Base-by-base conservation (phyloP, 768 basidiomycete genomes). In the Lactifluus piperatus region DNA sequence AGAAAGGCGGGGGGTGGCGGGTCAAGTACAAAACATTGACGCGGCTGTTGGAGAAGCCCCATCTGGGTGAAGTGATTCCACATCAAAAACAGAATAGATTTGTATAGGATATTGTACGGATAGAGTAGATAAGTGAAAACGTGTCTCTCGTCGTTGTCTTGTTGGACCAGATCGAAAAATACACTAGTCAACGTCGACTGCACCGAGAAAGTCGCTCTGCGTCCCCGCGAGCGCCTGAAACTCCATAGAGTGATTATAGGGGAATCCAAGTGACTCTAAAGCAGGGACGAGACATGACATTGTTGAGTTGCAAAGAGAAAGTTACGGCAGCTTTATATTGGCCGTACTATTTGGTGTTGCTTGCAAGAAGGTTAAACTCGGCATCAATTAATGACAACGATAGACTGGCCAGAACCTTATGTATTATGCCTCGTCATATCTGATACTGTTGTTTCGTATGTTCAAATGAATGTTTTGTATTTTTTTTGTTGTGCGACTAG, bases 1-100 rank as follows among this genome's bases (percentile, higher is more conserved):
- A 62, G 78, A 75, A 49, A 72, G 71, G 34, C 72, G 81, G 52
- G 34, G 81, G 51, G 34, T 8, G n/a, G 75, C 18, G 27, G 56
- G 59, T 6, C 76, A 76, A 57, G 78, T 18, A 11, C 29, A 49
- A 18, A 56, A 64, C 16, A 51, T 52, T 20, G 56, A 63, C 52
- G 51, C 34, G 47, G 56, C 39, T 58, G 66, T 52, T 69, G 65
- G 58, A 26, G 49, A 46, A 24, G 8, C 20, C 50, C 20, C 34
- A 30, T 46, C 54, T 5, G 13, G 27, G 46, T 56, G 13, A 41
- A 48, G 27, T 4, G 3, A 30, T 30, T 14, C 8, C 47, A 22
- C 30, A 1, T n/a, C n/a, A n/a, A 4, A 41, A 30, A 22, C 5
- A 13, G 13, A 26, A 41, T 51, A 22, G 37, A 14, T 43, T 56